Conservation (phyloP, 1,284 basidiomycete species). For the Puccinia triticina region DNA sequence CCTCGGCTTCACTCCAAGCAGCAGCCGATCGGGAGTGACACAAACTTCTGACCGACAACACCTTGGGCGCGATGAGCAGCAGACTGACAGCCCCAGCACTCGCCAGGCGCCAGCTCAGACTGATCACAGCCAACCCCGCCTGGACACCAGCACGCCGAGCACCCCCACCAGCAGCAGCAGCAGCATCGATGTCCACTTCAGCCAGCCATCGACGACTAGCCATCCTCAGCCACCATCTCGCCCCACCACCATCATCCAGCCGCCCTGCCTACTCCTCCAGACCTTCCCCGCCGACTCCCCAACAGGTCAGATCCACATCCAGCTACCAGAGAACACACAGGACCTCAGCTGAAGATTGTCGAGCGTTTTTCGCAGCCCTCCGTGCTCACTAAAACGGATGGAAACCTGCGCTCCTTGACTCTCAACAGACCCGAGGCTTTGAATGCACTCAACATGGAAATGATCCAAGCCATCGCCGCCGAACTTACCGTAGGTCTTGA, state of each 20-base stretch:
- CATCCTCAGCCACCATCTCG: conserved; percentile 4
- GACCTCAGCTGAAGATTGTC: not conserved
- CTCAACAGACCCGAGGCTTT: conserved; percentile 82
- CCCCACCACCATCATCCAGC: not conserved
- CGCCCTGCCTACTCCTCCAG: not conserved
- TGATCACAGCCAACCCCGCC: not conserved
- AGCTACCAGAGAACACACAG: not conserved
- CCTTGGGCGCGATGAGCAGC: not conserved
- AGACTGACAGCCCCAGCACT: not conserved
- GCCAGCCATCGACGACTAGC: not conserved
- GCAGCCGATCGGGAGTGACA: too few relatives aligned
- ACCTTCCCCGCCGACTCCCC: not conserved
- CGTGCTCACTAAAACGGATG: conserved; percentile 52
- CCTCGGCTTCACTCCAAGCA: too few relatives aligned
- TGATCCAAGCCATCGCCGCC: conserved; percentile 74
- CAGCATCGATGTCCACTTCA: not conserved
- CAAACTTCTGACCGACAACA: too few relatives aligned
- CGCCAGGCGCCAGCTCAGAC: not conserved
- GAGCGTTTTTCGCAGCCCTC: conserved; percentile 1
- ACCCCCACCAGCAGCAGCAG: not conserved
- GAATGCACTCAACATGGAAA: conserved; percentile 81
- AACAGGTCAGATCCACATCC: not conserved
- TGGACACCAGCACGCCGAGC: not conserved
- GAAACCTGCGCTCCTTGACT: conserved; percentile 67
- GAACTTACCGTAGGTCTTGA: conserved; percentile 71